Conservation (phyloP, 2,329 filamentous ascomycete species). For the Pseudocercospora musae region DNA sequence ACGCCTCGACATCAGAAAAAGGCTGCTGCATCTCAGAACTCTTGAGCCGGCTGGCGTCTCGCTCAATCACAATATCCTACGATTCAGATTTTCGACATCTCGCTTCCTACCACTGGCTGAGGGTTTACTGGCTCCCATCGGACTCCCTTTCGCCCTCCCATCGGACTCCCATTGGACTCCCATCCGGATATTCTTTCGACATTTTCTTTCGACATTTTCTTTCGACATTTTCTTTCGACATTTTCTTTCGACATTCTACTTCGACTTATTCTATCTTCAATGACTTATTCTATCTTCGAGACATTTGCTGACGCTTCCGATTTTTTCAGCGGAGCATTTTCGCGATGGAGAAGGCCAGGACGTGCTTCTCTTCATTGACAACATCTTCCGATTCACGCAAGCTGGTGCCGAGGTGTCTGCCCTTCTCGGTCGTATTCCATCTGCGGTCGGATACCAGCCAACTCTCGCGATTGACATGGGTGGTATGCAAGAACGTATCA, state of each 20-base stretch:
- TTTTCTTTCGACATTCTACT: too few relatives aligned
- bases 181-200: too few relatives aligned
- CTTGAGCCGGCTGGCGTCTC: neutral
- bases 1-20: neutral
- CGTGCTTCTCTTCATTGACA: slow-evolving; percentile 99
- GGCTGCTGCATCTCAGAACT: neutral
- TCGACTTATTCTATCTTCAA: too few relatives aligned
- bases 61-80: too few relatives aligned
- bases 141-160: too few relatives aligned
- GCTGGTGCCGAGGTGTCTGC: slow-evolving; percentile 99
- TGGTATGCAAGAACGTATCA: slow-evolving; percentile 99
- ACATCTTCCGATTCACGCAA: slow-evolving; percentile 99
- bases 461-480: slow-evolving; percentile 98
- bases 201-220: too few relatives aligned
- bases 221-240: too few relatives aligned
- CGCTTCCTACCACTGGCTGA: too few relatives aligned
- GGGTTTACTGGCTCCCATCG: too few relatives aligned
- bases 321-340: slow-evolving; percentile 62
- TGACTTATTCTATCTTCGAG: too few relatives aligned
- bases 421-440: slow-evolving; percentile 98
- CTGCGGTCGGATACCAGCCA: slow-evolving; percentile 99
- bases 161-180: too few relatives aligned
- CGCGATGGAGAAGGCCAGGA: slow-evolving; percentile 79
- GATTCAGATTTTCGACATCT: too few relatives aligned
- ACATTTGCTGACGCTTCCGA: neutral